A percentile compares a stretch with the other conserved stretches of the same genome.
phyloP scores from a whole-genome alignment of 306 rosid species.

The Oxytropis ochrocephala region DNA sequence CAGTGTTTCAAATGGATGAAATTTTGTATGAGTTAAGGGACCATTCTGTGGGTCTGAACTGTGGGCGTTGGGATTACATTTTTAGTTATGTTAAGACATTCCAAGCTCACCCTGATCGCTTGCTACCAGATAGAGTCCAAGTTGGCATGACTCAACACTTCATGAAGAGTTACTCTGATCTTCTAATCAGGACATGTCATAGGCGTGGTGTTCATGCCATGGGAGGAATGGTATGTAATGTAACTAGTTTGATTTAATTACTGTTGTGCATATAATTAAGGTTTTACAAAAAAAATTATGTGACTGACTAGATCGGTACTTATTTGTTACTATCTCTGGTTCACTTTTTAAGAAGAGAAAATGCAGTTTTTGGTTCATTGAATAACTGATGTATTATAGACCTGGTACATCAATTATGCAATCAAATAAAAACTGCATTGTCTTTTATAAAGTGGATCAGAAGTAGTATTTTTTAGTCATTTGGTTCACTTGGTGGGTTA shows the following conservation, averaged over 20 bases:
- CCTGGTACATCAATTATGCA: too few relatives aligned
- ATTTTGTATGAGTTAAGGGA: conserved; percentile 84
- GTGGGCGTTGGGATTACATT: conserved; percentile 98
- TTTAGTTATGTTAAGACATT: conserved; percentile 95
- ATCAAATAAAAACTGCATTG: too few relatives aligned
- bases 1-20: conserved; percentile 92
- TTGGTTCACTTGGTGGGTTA: too few relatives aligned
- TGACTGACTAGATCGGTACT: too few relatives aligned
- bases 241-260: not conserved
- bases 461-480: too few relatives aligned
- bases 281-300: too few relatives aligned
- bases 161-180: conserved; percentile 84
- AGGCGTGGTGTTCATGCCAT: conserved; percentile 84
- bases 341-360: too few relatives aligned
- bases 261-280: not conserved
- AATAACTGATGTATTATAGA: too few relatives aligned
- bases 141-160: conserved; percentile 92
- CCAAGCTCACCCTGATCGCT: conserved; percentile 71
- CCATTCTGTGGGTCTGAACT: conserved; percentile 77
- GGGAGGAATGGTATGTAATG: conserved; percentile 81
- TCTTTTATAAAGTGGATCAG: too few relatives aligned
- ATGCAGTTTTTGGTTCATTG: too few relatives aligned
- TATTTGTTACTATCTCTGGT: too few relatives aligned
- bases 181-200: conserved; percentile 82
- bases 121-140: conserved; percentile 71